Percentiles rank a stretch among this genome's conserved stretches.
Conservation (phyloP, 257 asterid species). For the Solanum peruvianum region DNA sequence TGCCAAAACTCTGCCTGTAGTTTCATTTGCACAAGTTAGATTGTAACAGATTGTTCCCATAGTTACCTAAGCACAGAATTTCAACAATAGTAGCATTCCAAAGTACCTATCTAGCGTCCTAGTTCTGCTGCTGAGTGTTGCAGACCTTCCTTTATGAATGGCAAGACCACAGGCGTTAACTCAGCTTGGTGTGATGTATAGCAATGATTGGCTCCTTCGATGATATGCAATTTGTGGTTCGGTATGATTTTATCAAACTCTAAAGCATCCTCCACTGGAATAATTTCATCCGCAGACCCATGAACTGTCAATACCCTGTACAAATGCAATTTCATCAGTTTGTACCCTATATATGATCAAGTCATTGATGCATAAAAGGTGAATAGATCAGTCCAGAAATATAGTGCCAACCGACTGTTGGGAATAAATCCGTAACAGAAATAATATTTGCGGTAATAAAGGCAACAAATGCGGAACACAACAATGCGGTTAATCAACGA, state of each 20-base stretch:
- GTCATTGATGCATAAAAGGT: neutral
- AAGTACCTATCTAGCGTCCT: constrained; percentile 1
- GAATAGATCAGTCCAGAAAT: neutral
- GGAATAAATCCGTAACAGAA: too few relatives aligned
- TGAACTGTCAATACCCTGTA: constrained; percentile 60
- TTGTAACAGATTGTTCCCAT: neutral
- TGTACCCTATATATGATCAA: neutral
- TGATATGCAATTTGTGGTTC: constrained; percentile 34
- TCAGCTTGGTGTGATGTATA: constrained; percentile 46
- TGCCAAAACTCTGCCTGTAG: neutral
- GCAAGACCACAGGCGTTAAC: constrained; percentile 23
- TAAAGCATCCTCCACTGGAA: constrained; percentile 46
- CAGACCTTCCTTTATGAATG: constrained; percentile 41
- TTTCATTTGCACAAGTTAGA: neutral
- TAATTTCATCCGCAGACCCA: constrained; percentile 49
- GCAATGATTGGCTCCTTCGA: constrained; percentile 52
- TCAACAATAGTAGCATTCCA: neutral
- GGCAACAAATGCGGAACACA: too few relatives aligned
- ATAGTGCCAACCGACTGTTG: neutral
- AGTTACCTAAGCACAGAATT: neutral
- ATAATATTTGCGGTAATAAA: too few relatives aligned
- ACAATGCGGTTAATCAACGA: too few relatives aligned
- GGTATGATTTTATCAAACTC: constrained; percentile 54
- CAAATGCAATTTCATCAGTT: neutral
- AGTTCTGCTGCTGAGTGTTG: constrained; percentile 11